Evolutionary conservation across 176 grass and related monocot genomes (phyloP), one percentile per base, ranked within the genome.

Genomic region (Musa beccarii): DNA sequence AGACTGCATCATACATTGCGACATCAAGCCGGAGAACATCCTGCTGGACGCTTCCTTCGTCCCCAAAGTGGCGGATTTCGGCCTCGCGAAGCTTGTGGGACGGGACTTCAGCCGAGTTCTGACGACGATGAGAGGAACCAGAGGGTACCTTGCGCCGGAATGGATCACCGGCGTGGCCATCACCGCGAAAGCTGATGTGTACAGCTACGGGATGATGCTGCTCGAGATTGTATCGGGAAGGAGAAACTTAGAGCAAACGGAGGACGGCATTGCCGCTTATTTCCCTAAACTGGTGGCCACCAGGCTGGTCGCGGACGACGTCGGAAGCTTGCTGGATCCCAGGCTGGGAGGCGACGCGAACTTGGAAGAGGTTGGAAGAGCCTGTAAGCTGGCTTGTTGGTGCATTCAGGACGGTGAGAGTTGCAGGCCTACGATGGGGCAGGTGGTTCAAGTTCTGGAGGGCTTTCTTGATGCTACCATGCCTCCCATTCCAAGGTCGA

Each of bases 11-110:
- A 92, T 96, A 79, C 92, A 92, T 70, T 96, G 89, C 7, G 92
- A 96, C 80, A 86, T 96, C 15, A 96, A 96, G 77, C 92, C 92
- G 43, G 92, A 96, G 34, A 96, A 96, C 71, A 87, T 96, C 71
- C 84, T 96, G n/a, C 83, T 96, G 85, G 86, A 96, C 29, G 84
- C 82, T 13, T 86, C 81, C 8, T 81, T 92, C 53, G 80, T 87
- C 34, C 84, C 92, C 6, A 92, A 96, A 85, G 89, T 92, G 23
- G 72, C 92, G 14, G 92, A 96, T 77, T 96, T 96, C 50, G 92
- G 92, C 55, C 74, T 96, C 64, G 86, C 89, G 16, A 96, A 96
- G 75, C 89, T 96, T 51, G 34, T 96, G 20, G 86, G 92, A 49
- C 75, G 92, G 26, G 84, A 96, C 66, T 96, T 96, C 76, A 96